Base-by-base conservation (phyloP, 805 yeast species). In the Tetrapisispora taiwanensis region DNA sequence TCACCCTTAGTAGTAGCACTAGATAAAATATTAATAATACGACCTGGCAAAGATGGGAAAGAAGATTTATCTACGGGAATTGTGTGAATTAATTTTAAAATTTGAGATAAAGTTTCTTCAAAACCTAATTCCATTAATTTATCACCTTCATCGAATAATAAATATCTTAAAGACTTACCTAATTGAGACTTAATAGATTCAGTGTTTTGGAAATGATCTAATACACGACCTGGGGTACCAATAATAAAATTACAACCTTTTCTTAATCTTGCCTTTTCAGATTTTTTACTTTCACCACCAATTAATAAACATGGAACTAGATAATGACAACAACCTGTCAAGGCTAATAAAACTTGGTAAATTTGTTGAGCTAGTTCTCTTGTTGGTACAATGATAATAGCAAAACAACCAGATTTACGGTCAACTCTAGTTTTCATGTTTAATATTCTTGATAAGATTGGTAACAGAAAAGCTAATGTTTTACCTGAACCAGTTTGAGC, bases 401-500 rank as follows among this genome's bases (percentile, higher is more conserved):
- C 97, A 67, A 87, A 89, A 12, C 92, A 68, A 5, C 99, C 99
- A 13, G 85, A 74, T 14, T 75, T 72, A 52, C 97, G 74, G 36
- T 56, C 63, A 3, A 72, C 59, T 30, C 61, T 67, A 8, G 65
- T 66, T 31, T 67, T 58, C 54, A 77, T 76, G 26, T 70, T 64
- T 76, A 87, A 76, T 36, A 92, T 69, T 47, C 78, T 74, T 50
- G 84, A 79, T 49, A 90, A 63, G 18, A 94, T 80, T 1, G 98
- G 99, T 32, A 94, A 66, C 3, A 82, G 68, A 60, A 84, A 94
- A 0, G 97, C 81, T 45, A 92, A 65, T 0, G 99, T 92, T 63
- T 92, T 92, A 63, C 99, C 99, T 0, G 97, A 89, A 43, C 99
- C 99, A 0, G 99, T 92, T 65, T 94, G 97, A 0, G 99, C 96